Evolutionary conservation across 2,329 filamentous ascomycete genomes (phyloP).

Genomic region (Epichloe uncinata): DNA sequence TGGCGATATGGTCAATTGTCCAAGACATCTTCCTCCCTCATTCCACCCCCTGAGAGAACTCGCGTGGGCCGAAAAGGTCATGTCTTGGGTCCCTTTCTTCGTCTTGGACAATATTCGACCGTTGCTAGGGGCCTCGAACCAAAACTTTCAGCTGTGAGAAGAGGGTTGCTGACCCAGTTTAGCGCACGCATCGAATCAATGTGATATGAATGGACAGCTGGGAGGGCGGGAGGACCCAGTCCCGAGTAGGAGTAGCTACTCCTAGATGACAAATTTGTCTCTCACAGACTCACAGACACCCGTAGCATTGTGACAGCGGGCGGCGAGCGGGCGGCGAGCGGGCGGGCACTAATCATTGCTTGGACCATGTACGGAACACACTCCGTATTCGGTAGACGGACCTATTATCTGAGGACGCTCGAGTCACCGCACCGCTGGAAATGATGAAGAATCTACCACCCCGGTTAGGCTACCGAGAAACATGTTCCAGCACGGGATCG

Average conservation of each 20-base stretch:
- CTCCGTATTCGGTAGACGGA: not conserved
- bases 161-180: not conserved
- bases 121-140: too few relatives aligned
- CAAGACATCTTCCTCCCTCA: not conserved
- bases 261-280: not conserved
- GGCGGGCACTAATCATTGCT: not conserved
- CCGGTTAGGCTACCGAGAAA: constrained; percentile 5
- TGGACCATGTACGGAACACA: not conserved
- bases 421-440: not conserved
- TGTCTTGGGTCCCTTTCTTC: not conserved
- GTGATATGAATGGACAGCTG: not conserved
- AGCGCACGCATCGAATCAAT: not conserved
- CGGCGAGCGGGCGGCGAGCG: too few relatives aligned
- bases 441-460: constrained; percentile 1
- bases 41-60: not conserved
- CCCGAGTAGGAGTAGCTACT: not conserved
- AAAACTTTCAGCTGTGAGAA: too few relatives aligned
- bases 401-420: not conserved
- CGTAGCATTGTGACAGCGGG: not conserved
- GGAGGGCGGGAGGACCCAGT: not conserved
- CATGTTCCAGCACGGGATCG: not conserved
- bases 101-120: too few relatives aligned
- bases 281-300: not conserved
- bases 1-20: not conserved
- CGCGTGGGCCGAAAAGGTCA: not conserved